phyloP scores from a whole-genome alignment of 805 yeast genomes.

The Metschnikowia amazonensis region DNA sequence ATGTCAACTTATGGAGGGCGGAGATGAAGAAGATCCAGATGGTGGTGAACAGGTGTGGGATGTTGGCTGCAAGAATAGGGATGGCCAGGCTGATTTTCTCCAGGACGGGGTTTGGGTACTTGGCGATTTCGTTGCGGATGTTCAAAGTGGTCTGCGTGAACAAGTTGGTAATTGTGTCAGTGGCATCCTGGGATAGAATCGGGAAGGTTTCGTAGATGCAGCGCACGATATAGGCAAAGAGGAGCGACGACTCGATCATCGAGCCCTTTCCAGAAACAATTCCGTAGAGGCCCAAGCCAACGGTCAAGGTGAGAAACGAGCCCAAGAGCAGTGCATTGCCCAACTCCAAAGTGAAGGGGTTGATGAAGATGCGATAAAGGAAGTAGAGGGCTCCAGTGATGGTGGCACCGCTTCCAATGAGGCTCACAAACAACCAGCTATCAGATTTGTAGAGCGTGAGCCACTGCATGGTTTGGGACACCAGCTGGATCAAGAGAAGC shows the following conservation, averaged over 20 bases:
- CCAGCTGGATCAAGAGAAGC: conserved; percentile 83
- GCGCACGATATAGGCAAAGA: conserved; percentile 88
- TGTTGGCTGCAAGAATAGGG: conserved; percentile 48
- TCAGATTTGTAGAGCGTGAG: conserved; percentile 61
- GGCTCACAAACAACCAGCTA: conserved; percentile 70
- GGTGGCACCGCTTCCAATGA: conserved; percentile 68
- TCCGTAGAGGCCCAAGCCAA: conserved; percentile 75
- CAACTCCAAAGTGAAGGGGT: conserved; percentile 66
- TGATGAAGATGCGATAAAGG: conserved; percentile 76
- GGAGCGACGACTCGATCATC: conserved; percentile 82
- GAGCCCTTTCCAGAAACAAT: conserved; percentile 80
- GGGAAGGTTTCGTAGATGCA: conserved; percentile 93
- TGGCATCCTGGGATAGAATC: conserved; percentile 59
- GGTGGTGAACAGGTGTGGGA: conserved; percentile 51
- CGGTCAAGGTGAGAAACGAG: conserved; percentile 71
- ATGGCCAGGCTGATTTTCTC: conserved; percentile 28
- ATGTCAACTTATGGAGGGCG: conserved; percentile 62
- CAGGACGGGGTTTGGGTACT: conserved; percentile 33
- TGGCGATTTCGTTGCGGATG: conserved; percentile 33
- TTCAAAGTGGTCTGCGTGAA: conserved; percentile 33
- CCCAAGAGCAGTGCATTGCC: conserved; percentile 82
- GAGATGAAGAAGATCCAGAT: conserved; percentile 51
- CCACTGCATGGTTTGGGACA: conserved; percentile 79
- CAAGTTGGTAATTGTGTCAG: conserved; percentile 28
- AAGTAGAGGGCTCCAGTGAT: conserved; percentile 76